A percentile compares a stretch with the other conserved stretches of the same genome.
These are phyloP conservation scores for Colletotrichum gloeosporioides DNA, from an alignment of 2,329 filamentous ascomycete genomes.

Conservation along the genomic window DNA sequence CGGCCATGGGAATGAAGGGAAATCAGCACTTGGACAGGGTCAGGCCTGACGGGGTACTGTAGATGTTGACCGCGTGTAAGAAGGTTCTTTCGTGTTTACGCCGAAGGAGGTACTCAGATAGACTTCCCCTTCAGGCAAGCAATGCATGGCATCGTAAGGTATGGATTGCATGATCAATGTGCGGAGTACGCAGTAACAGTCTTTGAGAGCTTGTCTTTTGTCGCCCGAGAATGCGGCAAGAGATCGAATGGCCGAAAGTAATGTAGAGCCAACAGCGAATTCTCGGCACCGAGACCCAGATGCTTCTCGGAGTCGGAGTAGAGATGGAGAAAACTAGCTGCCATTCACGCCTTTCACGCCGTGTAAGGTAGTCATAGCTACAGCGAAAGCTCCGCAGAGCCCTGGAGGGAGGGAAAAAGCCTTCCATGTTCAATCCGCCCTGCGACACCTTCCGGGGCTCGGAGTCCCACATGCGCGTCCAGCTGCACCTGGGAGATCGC, in stretches of 20 bases:
- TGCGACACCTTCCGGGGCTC: neutral
- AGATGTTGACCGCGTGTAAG: neutral
- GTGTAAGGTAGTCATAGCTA: neutral
- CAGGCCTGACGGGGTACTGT: neutral
- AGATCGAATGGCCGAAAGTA: neutral
- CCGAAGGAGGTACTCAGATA: neutral
- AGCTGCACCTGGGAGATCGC: neutral
- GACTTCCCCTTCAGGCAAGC: neutral
- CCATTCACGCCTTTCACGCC: conserved; percentile 12
- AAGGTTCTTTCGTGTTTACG: neutral
- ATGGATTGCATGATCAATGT: neutral
- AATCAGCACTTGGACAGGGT: neutral
- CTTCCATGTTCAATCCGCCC: neutral
- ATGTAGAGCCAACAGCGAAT: neutral
- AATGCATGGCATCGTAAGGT: neutral
- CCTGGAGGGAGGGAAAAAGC: neutral
- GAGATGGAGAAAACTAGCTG: neutral
- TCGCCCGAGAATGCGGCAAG: neutral
- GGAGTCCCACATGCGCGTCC: neutral
- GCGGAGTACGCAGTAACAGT: neutral
- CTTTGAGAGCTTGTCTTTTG: neutral
- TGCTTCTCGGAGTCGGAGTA: neutral
- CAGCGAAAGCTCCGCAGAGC: neutral
- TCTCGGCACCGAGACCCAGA: neutral
- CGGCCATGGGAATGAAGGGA: neutral